Conservation (phyloP, 2,329 filamentous ascomycete genomes). For the Atkinsonella hypoxylon region DNA sequence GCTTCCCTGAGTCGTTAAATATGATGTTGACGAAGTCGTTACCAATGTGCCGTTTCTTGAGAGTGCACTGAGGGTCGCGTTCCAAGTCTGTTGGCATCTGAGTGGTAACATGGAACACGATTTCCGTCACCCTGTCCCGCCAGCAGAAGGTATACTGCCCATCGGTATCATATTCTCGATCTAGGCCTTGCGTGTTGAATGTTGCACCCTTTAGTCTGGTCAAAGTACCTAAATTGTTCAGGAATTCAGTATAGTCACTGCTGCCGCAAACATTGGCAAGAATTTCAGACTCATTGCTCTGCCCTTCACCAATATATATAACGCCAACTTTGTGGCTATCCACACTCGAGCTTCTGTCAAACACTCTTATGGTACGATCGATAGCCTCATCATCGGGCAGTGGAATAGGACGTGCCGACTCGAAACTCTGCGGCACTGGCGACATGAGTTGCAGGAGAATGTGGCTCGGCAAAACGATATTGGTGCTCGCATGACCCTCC, state of each 20-base stretch:
- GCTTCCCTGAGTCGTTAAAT: conserved; percentile 89
- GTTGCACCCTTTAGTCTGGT: conserved; percentile 69
- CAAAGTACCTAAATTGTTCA: conserved; percentile 70
- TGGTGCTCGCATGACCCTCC: conserved; percentile 40
- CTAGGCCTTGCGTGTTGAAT: conserved; percentile 89
- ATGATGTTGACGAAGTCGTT: conserved; percentile 98
- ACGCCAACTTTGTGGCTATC: conserved; percentile 95
- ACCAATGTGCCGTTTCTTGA: conserved; percentile 90
- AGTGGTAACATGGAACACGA: conserved; percentile 90
- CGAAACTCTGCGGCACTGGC: conserved; percentile 44
- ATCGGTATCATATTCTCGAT: conserved; percentile 64
- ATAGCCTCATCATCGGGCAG: conserved; percentile 60
- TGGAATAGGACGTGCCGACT: conserved; percentile 57
- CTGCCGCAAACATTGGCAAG: conserved; percentile 79
- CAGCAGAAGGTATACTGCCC: conserved; percentile 86
- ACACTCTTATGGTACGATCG: conserved; percentile 62
- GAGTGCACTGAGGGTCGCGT: conserved; percentile 60
- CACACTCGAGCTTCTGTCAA: conserved; percentile 80
- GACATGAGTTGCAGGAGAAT: conserved; percentile 58
- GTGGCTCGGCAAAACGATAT: conserved; percentile 60
- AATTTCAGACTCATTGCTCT: conserved; percentile 73
- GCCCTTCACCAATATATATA: conserved; percentile 81
- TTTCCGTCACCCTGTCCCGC: conserved; percentile 88
- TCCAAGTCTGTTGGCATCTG: conserved; percentile 90
- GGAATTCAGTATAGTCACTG: conserved; percentile 75